Conservation (phyloP, 2,329 filamentous ascomycete genomes). For the Pseudocercospora macadamiae region DNA sequence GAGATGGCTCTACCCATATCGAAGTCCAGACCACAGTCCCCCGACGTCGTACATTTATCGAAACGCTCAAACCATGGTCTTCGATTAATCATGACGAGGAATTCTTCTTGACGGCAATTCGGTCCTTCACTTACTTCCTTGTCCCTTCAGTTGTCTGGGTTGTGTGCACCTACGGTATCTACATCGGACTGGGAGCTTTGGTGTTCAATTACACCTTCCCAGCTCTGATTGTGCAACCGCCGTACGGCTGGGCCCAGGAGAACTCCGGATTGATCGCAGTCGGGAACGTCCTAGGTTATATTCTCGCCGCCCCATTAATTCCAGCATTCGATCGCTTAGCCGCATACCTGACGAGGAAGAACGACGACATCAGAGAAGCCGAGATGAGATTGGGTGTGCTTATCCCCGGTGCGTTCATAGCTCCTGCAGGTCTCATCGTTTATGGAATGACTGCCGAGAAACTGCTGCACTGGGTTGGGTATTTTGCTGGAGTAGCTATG, state of each 20-base stretch:
- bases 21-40: constrained; percentile 34
- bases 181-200: constrained; percentile 43
- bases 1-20: constrained; percentile 22
- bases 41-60: constrained; percentile 33
- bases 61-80: constrained; percentile 40
- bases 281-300: constrained; percentile 41
- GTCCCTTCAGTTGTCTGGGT: constrained; percentile 44
- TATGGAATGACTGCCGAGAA: constrained; percentile 41
- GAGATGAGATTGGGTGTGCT: constrained; percentile 40
- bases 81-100: constrained; percentile 38
- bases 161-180: constrained; percentile 43
- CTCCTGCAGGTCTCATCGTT: constrained; percentile 40
- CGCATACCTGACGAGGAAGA: constrained; percentile 35
- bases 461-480: constrained; percentile 42
- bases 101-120: constrained; percentile 41
- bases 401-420: constrained; percentile 41
- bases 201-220: constrained; percentile 40
- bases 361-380: constrained; percentile 35
- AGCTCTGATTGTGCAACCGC: constrained; percentile 30
- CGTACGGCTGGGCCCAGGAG: constrained; percentile 39
- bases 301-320: constrained; percentile 40
- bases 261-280: constrained; percentile 37
- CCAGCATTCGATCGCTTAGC: constrained; percentile 36
- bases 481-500: constrained; percentile 43
- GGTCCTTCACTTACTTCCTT: constrained; percentile 42